A percentile compares a stretch with the other conserved stretches of the same genome.
Evolutionary conservation across 176 grass and related monocot species (phyloP).

Genomic region (Bolboschoenus planiculmis): DNA sequence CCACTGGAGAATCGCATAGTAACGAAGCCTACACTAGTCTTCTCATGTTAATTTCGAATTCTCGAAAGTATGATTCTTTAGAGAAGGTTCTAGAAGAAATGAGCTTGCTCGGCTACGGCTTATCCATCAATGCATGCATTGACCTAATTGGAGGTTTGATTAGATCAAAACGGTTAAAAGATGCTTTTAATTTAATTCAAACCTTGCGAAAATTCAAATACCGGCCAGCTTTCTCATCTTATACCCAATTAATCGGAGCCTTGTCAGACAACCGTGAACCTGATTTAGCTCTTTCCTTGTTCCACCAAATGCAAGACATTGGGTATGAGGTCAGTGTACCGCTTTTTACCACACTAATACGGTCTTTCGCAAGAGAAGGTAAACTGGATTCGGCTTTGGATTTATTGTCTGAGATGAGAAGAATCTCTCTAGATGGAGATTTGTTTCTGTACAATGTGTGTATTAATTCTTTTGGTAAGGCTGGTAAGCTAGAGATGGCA

Average conservation of each 20-base stretch:
- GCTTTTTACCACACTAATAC: conserved; percentile 69
- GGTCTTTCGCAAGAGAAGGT: conserved; percentile 53
- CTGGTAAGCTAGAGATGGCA: conserved; percentile 75
- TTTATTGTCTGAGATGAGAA: conserved; percentile 70
- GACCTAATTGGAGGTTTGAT: conserved; percentile 42
- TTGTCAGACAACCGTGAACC: conserved; percentile 48
- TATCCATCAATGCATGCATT: conserved; percentile 49
- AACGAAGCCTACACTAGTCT: conserved; percentile 53
- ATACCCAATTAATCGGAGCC: conserved; percentile 65
- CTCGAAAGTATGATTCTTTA: conserved; percentile 33
- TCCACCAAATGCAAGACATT: conserved; percentile 83
- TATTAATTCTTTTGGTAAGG: conserved; percentile 87
- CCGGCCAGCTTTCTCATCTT: conserved; percentile 72
- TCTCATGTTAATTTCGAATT: conserved; percentile 43
- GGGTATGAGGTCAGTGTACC: conserved; percentile 79
- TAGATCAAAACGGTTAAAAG: conserved; percentile 40
- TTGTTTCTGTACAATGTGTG: conserved; percentile 82
- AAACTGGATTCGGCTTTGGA: conserved; percentile 38
- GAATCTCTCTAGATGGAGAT: conserved; percentile 67
- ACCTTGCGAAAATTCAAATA: conserved; percentile 70
- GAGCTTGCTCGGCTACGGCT: conserved; percentile 52
- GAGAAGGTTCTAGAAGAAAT: conserved; percentile 76
- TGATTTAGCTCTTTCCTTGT: conserved; percentile 55
- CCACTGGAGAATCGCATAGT: conserved; percentile 32
- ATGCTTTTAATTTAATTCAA: conserved; percentile 32